Evolutionary conservation across 768 basidiomycete genomes (phyloP), one percentile per base, ranked within the genome.

Genomic region (Leccinum subgranulosum): DNA sequence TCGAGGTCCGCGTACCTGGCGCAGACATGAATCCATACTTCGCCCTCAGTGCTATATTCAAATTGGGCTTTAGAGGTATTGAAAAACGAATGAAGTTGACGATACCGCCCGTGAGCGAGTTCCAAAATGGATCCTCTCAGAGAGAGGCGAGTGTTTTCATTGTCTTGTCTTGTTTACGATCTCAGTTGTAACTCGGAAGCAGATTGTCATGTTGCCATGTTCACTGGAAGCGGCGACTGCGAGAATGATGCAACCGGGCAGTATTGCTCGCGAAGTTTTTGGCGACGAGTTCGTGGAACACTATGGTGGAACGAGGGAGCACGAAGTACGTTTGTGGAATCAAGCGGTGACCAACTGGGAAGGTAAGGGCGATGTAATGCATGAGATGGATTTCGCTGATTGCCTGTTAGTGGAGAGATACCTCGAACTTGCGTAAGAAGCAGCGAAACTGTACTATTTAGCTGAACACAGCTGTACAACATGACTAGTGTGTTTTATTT

Each of bases 21-120:
- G 97, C 97, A 39, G 97, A 99, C 68, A 92, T 98, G 84, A 94
- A 95, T 74, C 91, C 94, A 1, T 91, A 94, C 74, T 92, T 89
- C 61, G 85, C 94, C 0, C 75, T 98, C 46, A 86, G 90, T 50
- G 88, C 96, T 3, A 88, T 98, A 60, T 93, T 98, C 71, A 79
- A 84, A 19, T 77, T 96, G 28, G 97, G 97, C 9, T 68, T 97
- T 27, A 81, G 93, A 57, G 97, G 97, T 2, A 93, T 99, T 55
- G 81, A 85, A 73, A 88, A 86, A 74, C 83, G 88, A 70, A 71
- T 90, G 58, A 60, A 77, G 12, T 73, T 98, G 45, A 80, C 84
- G 0, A 82, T 79, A 25, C 85, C 87, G 3, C 94, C 97, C 1
- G 82, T 95, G 54, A 77, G 77, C 49, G 49, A 54, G 8, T 55